phyloP scores from a whole-genome alignment of 768 basidiomycete species.

The Phylloporus rhodoxanthus region DNA sequence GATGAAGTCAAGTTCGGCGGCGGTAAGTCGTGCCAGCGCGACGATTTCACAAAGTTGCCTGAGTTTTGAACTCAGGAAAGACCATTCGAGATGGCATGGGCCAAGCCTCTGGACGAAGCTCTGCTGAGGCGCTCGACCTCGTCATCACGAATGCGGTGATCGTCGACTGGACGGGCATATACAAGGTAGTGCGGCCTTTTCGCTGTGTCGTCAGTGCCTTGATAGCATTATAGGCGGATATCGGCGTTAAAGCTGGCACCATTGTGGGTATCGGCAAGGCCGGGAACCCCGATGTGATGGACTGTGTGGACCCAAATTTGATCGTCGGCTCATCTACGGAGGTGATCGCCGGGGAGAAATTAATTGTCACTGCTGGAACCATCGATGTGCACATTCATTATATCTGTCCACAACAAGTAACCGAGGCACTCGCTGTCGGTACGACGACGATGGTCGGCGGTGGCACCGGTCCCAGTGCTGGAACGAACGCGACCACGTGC shows the following conservation, averaged over 20 bases:
- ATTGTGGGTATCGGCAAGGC: conserved; percentile 94
- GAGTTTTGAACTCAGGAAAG: conserved; percentile 54
- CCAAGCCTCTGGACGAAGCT: conserved; percentile 70
- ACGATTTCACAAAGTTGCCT: not conserved
- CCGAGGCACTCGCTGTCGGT: conserved; percentile 76
- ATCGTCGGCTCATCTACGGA: conserved; percentile 89
- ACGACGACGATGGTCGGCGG: conserved; percentile 95
- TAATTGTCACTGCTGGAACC: conserved; percentile 90
- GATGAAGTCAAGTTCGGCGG: conserved; percentile 99
- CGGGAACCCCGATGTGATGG: conserved; percentile 94
- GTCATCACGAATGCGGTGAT: conserved; percentile 95
- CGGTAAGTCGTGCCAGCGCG: conserved; percentile 42
- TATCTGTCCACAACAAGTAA: conserved; percentile 90
- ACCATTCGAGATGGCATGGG: conserved; percentile 96
- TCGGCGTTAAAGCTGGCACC: conserved; percentile 78
- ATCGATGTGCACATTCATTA: conserved; percentile 92
- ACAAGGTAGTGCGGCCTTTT: conserved; percentile 54
- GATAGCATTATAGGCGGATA: conserved; percentile 65
- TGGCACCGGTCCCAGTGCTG: conserved; percentile 89
- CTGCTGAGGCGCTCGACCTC: conserved; percentile 72
- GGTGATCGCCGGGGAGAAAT: conserved; percentile 91
- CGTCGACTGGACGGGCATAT: conserved; percentile 91
- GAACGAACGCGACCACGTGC: conserved; percentile 87
- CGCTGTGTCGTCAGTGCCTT: not conserved
- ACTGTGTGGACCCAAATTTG: conserved; percentile 62